Evolutionary conservation across 2,329 filamentous ascomycete genomes (phyloP), one percentile per base, ranked within the genome.

Genomic region (Aotearoamyces nothofagi): DNA sequence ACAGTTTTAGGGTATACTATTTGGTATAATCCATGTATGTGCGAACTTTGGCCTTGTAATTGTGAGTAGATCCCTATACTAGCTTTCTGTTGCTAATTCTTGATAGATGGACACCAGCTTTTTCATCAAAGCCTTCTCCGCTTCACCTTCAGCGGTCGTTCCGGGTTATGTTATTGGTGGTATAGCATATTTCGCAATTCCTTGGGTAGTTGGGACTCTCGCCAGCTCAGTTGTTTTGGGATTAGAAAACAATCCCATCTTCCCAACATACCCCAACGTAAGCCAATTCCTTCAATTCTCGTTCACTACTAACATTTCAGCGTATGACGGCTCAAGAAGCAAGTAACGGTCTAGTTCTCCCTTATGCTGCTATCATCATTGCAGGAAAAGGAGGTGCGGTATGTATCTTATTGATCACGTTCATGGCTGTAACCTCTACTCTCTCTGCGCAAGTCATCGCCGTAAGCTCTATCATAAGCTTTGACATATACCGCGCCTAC

Each of bases 401-500:
- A 2, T 76, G 72, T 0, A 69, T 76, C 1, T 56, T 80, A 1
- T 52, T 82, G 5, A 61, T 80, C 29, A 68, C 77, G 10, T 81
- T 82, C 56, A 81, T 81, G 76, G 78, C 77, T 2, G 74, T 80
- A 9, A 80, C 75, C 63, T 92, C 9, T 79, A 82, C 3, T 73
- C 78, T 78, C 38, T 84, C 76, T 1, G 76, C 81, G 0, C 78
- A 92, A 48, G 57, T 92, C 5, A 84, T 92, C 34, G 80, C 83
- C 3, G 79, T 87, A 3, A 83, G 78, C 2, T 83, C 77, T 10
- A 87, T 92, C 51, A 71, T 74, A 52, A 87, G 81, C 0, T 90
- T 87, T 47, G 82, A 90, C 44, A 62, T 87, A 39, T 92, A 87
- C 55, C 74, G 81, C 36, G 80, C 78, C 1, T 92, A 92, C 50